Evolutionary conservation across 176 grass and related monocot genomes (phyloP), one percentile per base, ranked within the genome.

Genomic region (Oryza nivara): DNA sequence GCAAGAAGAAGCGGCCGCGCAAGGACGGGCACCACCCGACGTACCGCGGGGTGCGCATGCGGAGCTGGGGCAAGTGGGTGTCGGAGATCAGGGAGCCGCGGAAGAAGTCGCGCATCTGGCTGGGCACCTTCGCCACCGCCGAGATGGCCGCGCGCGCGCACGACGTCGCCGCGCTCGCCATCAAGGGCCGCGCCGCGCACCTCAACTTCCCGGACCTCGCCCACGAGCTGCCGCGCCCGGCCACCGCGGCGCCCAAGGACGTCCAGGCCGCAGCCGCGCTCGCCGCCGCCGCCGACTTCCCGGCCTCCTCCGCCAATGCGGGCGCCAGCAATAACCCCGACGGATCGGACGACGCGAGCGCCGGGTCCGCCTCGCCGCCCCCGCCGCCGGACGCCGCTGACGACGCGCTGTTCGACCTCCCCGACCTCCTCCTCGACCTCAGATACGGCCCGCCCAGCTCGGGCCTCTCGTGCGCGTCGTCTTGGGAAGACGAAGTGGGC

Each of bases 61-160:
- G 94, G 15, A 93, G 89, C 28, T 97, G 94, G 94, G 94, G 94
- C 2, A 97, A 94, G 80, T 97, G 94, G 94, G 94, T 97, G 72
- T 97, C 94, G 25, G 94, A 97, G 74, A 97, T 97, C 84, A 92
- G 94, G 28, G 92, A 97, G 80, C 94, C 94, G 0, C 82, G 89
- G 28, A 97, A 97, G 87, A 97, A 97, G 89, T 94, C 92, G 8
- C 92, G 94, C 69, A 97, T 97, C 61, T 97, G 94, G 94, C 94
- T 97, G 0, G 94, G 94, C 41, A 97, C 94, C 15, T 97, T 97
- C 80, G 85, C 89, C 54, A 97, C 91, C 1, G 94, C 94, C 11
- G 94, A 97, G 78, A 97, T 97, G 94, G 94, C 94, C 2, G 94
- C 94, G 54, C 92, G 94, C 65, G 94, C 94, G 7, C 94, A 97